These are phyloP conservation scores for Penicillium sp. DNA, from an alignment of 2,329 filamentous ascomycete species.

Conservation along the genomic window DNA sequence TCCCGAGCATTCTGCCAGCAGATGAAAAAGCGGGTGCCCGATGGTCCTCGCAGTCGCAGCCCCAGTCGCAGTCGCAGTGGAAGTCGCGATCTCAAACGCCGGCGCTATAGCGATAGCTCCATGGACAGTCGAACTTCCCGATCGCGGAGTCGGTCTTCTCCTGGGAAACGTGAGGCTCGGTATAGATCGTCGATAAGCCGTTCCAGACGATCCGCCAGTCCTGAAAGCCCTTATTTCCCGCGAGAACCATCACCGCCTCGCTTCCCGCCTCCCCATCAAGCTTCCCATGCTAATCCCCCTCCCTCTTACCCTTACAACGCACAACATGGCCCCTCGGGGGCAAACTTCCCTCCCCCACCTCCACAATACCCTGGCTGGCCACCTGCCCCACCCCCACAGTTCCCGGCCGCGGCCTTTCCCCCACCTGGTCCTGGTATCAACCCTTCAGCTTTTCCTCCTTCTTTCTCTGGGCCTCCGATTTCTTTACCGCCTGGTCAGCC, in stretches of 20 bases:
- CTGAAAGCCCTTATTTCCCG: constrained; percentile 36
- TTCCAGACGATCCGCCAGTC: constrained; percentile 28
- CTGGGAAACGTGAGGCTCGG: constrained; percentile 19
- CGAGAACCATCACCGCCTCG: constrained; percentile 17
- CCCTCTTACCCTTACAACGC: constrained; percentile 7
- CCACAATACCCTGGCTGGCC: constrained; percentile 40
- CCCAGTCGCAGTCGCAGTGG: constrained; percentile 51
- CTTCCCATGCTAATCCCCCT: constrained; percentile 5
- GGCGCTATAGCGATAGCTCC: constrained; percentile 41
- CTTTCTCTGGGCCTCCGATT: constrained; percentile 24
- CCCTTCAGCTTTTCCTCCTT: constrained; percentile 26
- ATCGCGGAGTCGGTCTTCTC: constrained; percentile 32
- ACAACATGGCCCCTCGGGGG: constrained; percentile 13
- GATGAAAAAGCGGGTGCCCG: constrained; percentile 59
- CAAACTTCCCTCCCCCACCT: constrained; percentile 29
- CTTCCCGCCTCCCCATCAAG: constrained; percentile 23
- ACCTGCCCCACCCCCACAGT: constrained; percentile 32
- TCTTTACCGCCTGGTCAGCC: constrained; percentile 26
- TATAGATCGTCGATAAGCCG: constrained; percentile 27
- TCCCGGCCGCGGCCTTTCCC: constrained; percentile 23
- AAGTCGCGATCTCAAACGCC: constrained; percentile 42
- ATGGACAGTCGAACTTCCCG: constrained; percentile 30
- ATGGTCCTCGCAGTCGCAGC: constrained; percentile 42
- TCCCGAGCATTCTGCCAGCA: constrained; percentile 75
- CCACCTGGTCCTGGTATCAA: constrained; percentile 17